Evolutionary conservation across 495 filamentous ascomycete genomes (phyloP), one percentile per base, ranked within the genome.

Genomic region (Aspergillus kassunensis): DNA sequence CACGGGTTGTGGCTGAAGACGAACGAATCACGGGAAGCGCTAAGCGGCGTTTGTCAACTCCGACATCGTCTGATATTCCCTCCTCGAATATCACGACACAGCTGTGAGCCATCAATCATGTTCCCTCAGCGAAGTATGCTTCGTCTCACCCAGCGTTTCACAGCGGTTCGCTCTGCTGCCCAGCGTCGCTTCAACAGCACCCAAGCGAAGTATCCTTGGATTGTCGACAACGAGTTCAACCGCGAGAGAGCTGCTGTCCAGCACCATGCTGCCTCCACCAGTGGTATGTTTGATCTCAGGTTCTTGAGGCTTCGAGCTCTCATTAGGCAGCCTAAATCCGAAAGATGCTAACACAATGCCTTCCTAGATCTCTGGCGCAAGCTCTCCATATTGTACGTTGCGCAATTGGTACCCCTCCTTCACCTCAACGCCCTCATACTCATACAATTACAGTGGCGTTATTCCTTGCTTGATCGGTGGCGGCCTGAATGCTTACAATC

Each of bases 351-450:
- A 77, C 62, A 53, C 56, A 66, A 64, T 68, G 61, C 39, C 49
- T 56, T 35, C 49, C 46, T 69, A 97, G 91, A 88, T 66, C 83
- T 93, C 57, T 97, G 91, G 91, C 83, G 84, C 72, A 96, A 92
- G 78, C 85, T 96, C 45, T 90, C 88, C 51, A 80, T 95, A 77
- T 96, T 87, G 91, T 96, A 86, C 57, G 74, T 75, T 58, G 40
- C 40, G 18, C 31, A 21, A 18, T 49, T 19, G 41, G 24, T 33
- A 41, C 19, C 25, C 25, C 44, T 35, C 27, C 16, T 19, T 34
- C 18, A 33, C 8, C 15, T 35, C 8, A 30, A 18, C 8, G 1
- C 19, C n/a, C 11, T 15, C 35, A 44, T 54, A 56, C 59, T 59
- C 24, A 65, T 31, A 13, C 42, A 18, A 34, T 12, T 27, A 53